These are phyloP conservation scores for Croton setiger DNA, from an alignment of 441 rosid genomes.

Conservation along the genomic window DNA sequence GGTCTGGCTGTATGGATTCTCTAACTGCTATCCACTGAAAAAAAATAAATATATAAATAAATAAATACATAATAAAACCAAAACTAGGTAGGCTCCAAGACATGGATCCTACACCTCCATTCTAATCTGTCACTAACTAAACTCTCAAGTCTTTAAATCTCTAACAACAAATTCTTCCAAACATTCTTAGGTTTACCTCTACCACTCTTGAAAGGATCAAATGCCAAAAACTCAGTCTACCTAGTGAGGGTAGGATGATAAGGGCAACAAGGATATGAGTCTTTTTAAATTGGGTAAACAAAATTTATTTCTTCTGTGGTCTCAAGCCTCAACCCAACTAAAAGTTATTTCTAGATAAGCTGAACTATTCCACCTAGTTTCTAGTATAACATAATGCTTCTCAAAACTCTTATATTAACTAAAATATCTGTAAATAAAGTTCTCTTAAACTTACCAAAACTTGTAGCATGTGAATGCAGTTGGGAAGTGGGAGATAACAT, in stretches of 20 bases:
- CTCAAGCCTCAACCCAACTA: not conserved
- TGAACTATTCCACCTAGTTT: not conserved
- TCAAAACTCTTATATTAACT: not conserved
- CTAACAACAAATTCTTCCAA: too few species aligned
- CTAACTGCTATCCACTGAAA: too few species aligned
- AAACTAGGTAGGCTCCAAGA: too few species aligned
- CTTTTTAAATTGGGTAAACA: not conserved
- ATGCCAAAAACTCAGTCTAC: not conserved
- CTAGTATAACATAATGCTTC: not conserved
- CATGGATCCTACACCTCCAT: too few species aligned
- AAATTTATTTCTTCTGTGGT: not conserved
- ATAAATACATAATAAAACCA: too few species aligned
- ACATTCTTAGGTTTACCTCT: too few species aligned
- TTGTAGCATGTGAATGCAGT: constrained; percentile 87
- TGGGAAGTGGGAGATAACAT: constrained; percentile 42
- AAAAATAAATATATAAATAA: too few species aligned
- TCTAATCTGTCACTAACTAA: too few species aligned
- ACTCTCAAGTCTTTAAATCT: too few species aligned
- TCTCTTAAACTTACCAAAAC: constrained; percentile 60
- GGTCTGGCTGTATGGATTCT: too few species aligned
- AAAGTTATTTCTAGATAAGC: not conserved
- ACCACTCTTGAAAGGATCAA: not conserved
- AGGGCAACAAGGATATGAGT: not conserved
- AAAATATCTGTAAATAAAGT: not conserved
- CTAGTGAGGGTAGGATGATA: not conserved